Percentiles rank a stretch among this genome's conserved stretches.
phyloP scores from a whole-genome alignment of 352 stramenopile species.

The Phytophthora crassamura region DNA sequence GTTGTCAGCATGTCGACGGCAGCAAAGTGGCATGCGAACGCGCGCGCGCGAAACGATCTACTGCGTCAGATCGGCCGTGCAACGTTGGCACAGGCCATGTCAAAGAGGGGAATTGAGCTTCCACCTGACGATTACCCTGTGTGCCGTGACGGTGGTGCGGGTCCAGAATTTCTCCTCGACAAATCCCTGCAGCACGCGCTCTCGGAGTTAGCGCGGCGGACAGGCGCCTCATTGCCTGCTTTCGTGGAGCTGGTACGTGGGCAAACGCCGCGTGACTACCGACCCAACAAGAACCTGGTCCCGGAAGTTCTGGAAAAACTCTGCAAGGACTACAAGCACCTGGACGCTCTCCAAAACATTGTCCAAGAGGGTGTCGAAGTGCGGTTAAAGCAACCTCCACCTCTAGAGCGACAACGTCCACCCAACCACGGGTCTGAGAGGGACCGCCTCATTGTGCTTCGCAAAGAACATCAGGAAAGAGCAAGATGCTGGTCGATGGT shows the following conservation, averaged over 20 bases:
- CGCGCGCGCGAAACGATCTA: neutral
- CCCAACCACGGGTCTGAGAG: too few species aligned
- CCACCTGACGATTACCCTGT: neutral
- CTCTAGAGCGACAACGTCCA: neutral
- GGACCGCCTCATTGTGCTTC: too few species aligned
- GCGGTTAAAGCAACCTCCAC: neutral
- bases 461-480: too few species aligned
- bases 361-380: constrained; percentile 8
- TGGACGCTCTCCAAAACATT: constrained; percentile 13
- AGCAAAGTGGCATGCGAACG: neutral
- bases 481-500: too few species aligned
- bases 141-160: neutral
- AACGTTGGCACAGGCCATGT: neutral
- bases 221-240: too few species aligned
- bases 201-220: too few species aligned
- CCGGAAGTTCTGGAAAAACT: constrained; percentile 1
- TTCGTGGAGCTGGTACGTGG: too few species aligned
- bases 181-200: constrained; percentile 15
- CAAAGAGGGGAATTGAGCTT: neutral
- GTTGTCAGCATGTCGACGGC: neutral
- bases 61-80: neutral
- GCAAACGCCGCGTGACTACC: too few species aligned
- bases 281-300: constrained; percentile 22
- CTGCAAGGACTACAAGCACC: constrained; percentile 14
- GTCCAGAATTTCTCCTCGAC: constrained; percentile 14